phyloP scores from a whole-genome alignment of 208 protist genomes.

The Lotmaria passim region DNA sequence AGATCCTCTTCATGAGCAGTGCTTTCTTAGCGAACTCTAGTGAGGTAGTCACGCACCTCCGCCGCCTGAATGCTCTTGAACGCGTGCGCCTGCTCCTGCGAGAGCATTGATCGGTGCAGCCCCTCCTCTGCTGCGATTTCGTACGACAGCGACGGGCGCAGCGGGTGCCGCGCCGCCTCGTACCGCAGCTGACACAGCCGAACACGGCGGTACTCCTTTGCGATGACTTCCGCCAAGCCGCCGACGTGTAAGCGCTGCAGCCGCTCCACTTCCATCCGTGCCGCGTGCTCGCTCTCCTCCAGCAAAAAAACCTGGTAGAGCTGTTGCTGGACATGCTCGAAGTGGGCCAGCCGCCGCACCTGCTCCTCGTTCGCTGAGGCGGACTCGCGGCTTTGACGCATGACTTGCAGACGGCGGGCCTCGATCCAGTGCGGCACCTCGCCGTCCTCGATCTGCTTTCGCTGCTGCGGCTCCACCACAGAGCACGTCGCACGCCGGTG shows the following conservation, averaged over 20 bases:
- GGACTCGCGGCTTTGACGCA: constrained; percentile 24
- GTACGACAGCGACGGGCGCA: constrained; percentile 19
- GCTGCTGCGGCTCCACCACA: constrained; percentile 19
- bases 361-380: constrained; percentile 20
- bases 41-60: constrained; percentile 30
- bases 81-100: constrained; percentile 27
- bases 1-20: too few relatives aligned
- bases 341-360: constrained; percentile 24
- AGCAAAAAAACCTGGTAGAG: constrained; percentile 34
- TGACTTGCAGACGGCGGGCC: constrained; percentile 31
- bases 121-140: constrained; percentile 33
- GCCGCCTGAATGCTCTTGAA: constrained; percentile 27
- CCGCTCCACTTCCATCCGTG: constrained; percentile 34
- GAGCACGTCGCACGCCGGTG: constrained; percentile 24
- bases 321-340: constrained; percentile 27
- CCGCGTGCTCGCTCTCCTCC: constrained; percentile 21
- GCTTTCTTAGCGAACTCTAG: constrained; percentile 4
- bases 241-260: constrained; percentile 33
- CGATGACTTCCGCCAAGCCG: constrained; percentile 20
- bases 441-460: constrained; percentile 10
- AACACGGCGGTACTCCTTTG: constrained; percentile 32
- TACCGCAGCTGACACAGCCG: constrained; percentile 30
- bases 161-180: constrained; percentile 19
- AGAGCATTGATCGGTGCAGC: constrained; percentile 24
- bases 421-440: constrained; percentile 34